Base-by-base conservation (phyloP, 306 rosid genomes). In the Vigna trinervia region DNA sequence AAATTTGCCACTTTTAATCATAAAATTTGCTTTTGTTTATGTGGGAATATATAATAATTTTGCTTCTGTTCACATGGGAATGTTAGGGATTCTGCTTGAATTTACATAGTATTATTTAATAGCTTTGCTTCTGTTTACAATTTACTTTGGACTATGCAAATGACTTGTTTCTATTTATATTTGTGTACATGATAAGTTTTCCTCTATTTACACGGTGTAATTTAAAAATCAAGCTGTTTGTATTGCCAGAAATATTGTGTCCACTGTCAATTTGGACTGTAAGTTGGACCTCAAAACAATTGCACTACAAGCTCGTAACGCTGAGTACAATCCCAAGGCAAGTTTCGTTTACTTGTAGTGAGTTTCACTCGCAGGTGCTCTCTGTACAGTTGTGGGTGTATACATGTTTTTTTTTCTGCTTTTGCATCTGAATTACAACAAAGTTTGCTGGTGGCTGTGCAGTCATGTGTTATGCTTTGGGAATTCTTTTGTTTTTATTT, bases 281-380 rank as follows among this genome's bases (percentile, higher is more conserved):
- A 95, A 90, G 84, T 83, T 95, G 87, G 97, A 95, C 84, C 97
- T 95, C 2, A 92, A 95, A 87, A 80, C 91, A 69, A 95, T 95
- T 81, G 97, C 97, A 6, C 86, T 90, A 28, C 96, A 88, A 82
- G 99, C 99, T 74, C 94, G 96, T 81, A 95, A 92, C 82, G 97
- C 99, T 19, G 97, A 95, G 86, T 95, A 95, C 89, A 95, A 92
- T 86, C 99, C 99, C 72, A 95, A 90, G 93, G 98, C 85, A 87
- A 61, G 91, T 82, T 5, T 34, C 38, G 4, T 34, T 34, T 34
- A 34, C 38, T 5, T 34, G 38, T 34, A 4, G 38, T 34, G 38
- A 34, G 38, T 34, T 78, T 43, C 51, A 53, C 26, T 46, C 17
- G 41, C 56, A 9, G 45, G 5, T 5, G 26, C 6, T 47, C 19